Base-by-base conservation (phyloP, 805 yeast genomes). In the Tetrapisispora phaffii region DNA sequence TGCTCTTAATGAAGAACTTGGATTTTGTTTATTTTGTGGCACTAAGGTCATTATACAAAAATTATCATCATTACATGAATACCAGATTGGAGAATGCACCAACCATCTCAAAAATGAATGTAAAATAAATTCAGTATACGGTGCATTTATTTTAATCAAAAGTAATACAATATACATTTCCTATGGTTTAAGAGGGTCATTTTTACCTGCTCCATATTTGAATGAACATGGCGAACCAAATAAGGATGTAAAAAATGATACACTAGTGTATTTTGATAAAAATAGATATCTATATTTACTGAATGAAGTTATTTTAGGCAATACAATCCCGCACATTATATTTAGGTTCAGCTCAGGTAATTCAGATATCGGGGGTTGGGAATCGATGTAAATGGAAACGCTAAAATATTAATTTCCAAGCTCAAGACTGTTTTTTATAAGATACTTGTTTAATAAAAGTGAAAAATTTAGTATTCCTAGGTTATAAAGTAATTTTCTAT, bases 321-420 rank as follows among this genome's bases (percentile, higher is more conserved):
- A 87, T 57, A 85, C 84, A 57, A 69, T 86, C 2, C 82, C 86
- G 4, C 86, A 85, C 53, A 71, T 73, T 38, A 80, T 89, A 29
- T 88, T 87, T 1, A 71, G 97, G 50, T 79, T 80, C 51, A 71
- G 90, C 15, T 97, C 90, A 54, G 78, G 82, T 34, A 76, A 75
- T 7, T 65, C 82, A 29, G 97, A 90, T 62, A 77, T 82, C 33
- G 98, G 98, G 8, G 98, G 98, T 0, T 90, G 98, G 98, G 93
- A 84, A 54, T 85, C 65, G 4, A 51, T 62, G 52, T 62, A 47
- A 45, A 7, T 22, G n/a, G n/a, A n/a, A n/a, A n/a, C n/a, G n/a
- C n/a, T n/a, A n/a, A n/a, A n/a, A n/a, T n/a, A n/a, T n/a, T n/a
- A n/a, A n/a, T n/a, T n/a, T n/a, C n/a, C n/a, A n/a, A n/a, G n/a